Evolutionary conservation across 148 eudicot species (phyloP), one percentile per base, ranked within the genome.

Genomic region (Heliamphora exappendiculata): DNA sequence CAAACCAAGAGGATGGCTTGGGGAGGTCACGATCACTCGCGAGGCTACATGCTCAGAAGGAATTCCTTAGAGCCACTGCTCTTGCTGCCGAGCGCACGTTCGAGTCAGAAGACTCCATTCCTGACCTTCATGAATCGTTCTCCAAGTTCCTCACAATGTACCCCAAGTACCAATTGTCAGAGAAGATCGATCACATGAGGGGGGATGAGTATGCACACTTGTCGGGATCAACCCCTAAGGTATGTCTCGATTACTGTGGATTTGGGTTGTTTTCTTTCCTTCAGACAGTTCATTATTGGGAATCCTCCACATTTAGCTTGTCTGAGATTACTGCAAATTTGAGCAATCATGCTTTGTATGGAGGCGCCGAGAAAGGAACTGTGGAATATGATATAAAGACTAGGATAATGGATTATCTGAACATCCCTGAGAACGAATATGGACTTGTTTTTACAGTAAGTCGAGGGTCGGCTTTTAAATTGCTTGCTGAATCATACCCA

Each of bases 361-460:
- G 99, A 24, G 91, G 94, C 66, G 97, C 97, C 81, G 97, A 96
- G 75, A 84, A 82, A 79, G 97, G 98, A 51, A 89, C 97, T 28
- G 86, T 91, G 71, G 99, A 93, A 75, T 93, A 96, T 85, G 99
- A 96, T 82, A 85, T 91, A 62, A 96, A 91, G 81, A 70, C 80
- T 51, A 81, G 97, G 66, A 90, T 96, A 76, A 89, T 96, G 90
- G 98, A 93, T 83, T 89, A 96, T 80, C 72, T 96, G 82, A 96
- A 93, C 87, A 93, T 96, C 54, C 99, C 99, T 73, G 97, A 96
- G 86, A 89, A 82, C 81, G 99, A 96, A 72, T 96, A 96, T 80
- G 94, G 99, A 2, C 88, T 96, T 77, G 99, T 96, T n/a, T 93
- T 93, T 53, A 96, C 99, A 50, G 99, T 93, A 9, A 93, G 98